phyloP scores from a whole-genome alignment of 208 protist species.

The Crithidia fasciculata region DNA sequence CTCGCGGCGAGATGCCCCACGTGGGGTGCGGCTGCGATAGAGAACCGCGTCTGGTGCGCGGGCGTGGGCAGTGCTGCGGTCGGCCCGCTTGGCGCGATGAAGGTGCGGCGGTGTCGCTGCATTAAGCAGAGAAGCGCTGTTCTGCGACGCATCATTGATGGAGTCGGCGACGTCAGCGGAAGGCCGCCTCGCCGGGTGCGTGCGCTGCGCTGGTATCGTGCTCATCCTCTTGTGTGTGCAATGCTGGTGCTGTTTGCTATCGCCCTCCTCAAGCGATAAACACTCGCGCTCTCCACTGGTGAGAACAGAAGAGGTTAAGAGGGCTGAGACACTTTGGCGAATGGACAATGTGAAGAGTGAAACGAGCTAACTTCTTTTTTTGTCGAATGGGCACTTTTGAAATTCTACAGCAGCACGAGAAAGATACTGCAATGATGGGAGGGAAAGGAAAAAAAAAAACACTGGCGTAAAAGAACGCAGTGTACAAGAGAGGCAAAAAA shows the following conservation, averaged over 20 bases:
- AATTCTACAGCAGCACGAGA: too few species aligned
- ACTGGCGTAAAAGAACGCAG: neutral
- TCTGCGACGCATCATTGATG: neutral
- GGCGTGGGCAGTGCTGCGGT: too few species aligned
- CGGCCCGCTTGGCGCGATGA: neutral
- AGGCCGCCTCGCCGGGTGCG: neutral
- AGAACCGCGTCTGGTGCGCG: neutral
- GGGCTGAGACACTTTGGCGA: too few species aligned
- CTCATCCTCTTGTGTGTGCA: neutral
- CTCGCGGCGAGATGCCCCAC: neutral
- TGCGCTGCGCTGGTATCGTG: neutral
- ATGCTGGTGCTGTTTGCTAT: too few species aligned
- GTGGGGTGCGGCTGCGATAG: conserved; percentile 6
- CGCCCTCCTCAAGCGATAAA: too few species aligned
- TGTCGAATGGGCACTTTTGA: too few species aligned
- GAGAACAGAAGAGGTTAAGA: too few species aligned
- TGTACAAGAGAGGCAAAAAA: neutral
- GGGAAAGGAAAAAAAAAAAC: conserved; percentile 2
- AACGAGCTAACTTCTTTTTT: too few species aligned
- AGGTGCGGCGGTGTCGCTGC: neutral
- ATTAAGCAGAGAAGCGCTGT: neutral
- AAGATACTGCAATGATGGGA: neutral
- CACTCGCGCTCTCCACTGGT: too few species aligned
- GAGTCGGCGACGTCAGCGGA: neutral
- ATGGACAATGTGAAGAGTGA: too few species aligned